Percentiles rank a stretch among this genome's conserved stretches.
Conservation (phyloP, 768 basidiomycete genomes). For the Hortiboletus flavorubellus region DNA sequence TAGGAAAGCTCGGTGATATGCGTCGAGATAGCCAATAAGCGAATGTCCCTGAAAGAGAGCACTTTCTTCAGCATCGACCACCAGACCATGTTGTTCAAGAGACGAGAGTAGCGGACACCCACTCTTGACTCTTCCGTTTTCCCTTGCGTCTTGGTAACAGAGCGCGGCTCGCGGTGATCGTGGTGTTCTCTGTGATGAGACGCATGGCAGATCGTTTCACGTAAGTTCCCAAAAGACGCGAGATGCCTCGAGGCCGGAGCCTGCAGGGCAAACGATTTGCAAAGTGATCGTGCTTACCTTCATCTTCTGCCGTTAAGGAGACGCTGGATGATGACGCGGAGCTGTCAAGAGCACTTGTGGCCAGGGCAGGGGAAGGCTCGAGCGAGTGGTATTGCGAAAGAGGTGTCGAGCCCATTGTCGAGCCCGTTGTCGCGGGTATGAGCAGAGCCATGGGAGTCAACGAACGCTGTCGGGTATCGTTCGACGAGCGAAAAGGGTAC, state of each 20-base stretch:
- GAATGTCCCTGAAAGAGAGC: slow-evolving; percentile 57
- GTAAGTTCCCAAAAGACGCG: slow-evolving; percentile 31
- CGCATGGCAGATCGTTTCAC: slow-evolving; percentile 31
- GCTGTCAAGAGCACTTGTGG: slow-evolving; percentile 20
- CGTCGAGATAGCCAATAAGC: slow-evolving; percentile 72
- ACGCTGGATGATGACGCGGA: slow-evolving; percentile 44
- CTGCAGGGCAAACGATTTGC: slow-evolving; percentile 7
- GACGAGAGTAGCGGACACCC: slow-evolving; percentile 33
- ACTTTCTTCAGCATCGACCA: slow-evolving; percentile 28
- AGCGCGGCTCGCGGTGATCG: slow-evolving; percentile 57
- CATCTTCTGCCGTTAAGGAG: slow-evolving; percentile 57
- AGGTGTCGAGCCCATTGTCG: slow-evolving; percentile 30
- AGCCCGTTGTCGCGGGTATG: slow-evolving; percentile 23
- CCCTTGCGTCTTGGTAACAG: slow-evolving; percentile 42
- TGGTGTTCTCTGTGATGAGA: slow-evolving; percentile 58
- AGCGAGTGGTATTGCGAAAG: slow-evolving; percentile 34
- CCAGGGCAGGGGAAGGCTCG: slow-evolving; percentile 25
- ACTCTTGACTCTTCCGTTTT: slow-evolving; percentile 67
- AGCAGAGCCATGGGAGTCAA: slow-evolving; percentile 21
- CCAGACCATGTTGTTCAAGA: slow-evolving; percentile 22
- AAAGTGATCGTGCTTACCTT: slow-evolving; percentile 47
- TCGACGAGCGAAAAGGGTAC: slow-evolving; percentile 1
- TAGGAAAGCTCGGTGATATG: slow-evolving; percentile 87
- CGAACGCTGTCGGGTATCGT: slow-evolving; percentile 6
- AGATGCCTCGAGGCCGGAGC: slow-evolving; percentile 20